Conservation (phyloP, 1,139 yeast genomes). For the Suhomyces kunorum region DNA sequence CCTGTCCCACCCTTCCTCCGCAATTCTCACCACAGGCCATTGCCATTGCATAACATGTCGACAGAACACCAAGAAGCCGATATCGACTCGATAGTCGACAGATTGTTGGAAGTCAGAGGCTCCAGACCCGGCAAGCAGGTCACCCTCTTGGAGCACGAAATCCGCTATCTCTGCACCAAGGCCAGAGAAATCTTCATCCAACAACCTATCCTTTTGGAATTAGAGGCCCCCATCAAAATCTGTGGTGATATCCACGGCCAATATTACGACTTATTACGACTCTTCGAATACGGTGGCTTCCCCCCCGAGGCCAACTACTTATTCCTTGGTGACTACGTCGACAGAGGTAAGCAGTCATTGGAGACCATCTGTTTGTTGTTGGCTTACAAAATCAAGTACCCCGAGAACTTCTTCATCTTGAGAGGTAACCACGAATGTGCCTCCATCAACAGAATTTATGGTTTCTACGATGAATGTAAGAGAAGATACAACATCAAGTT, state of each 20-base stretch:
- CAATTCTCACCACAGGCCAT: slow-evolving; percentile 6
- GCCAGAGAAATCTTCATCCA: slow-evolving; percentile 97
- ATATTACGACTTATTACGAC: slow-evolving; percentile 89
- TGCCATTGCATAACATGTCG: slow-evolving; percentile 26
- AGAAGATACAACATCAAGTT: slow-evolving; percentile 95
- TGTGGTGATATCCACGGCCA: slow-evolving; percentile 98
- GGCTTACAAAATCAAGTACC: slow-evolving; percentile 96
- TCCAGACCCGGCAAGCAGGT: slow-evolving; percentile 98
- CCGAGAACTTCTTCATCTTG: slow-evolving; percentile 91
- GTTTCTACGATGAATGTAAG: slow-evolving; percentile 96
- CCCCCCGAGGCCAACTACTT: slow-evolving; percentile 98
- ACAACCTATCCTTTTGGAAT: slow-evolving; percentile 91
- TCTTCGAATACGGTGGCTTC: slow-evolving; percentile 97
- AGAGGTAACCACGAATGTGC: slow-evolving; percentile 99
- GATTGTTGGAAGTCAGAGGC: slow-evolving; percentile 95
- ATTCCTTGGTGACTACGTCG: slow-evolving; percentile 95
- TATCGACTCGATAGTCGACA: slow-evolving; percentile 94
- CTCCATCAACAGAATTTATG: slow-evolving; percentile 93
- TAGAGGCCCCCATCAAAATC: slow-evolving; percentile 95
- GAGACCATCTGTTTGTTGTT: slow-evolving; percentile 90
- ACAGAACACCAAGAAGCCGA: slow-evolving; percentile 82
- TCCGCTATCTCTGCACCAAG: slow-evolving; percentile 92
- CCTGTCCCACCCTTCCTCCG: background rate
- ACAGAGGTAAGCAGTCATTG: slow-evolving; percentile 94
- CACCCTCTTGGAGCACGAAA: slow-evolving; percentile 88